Base-by-base conservation (phyloP, 1,139 yeast genomes). In the Sugiyamaella grinbergsii region DNA sequence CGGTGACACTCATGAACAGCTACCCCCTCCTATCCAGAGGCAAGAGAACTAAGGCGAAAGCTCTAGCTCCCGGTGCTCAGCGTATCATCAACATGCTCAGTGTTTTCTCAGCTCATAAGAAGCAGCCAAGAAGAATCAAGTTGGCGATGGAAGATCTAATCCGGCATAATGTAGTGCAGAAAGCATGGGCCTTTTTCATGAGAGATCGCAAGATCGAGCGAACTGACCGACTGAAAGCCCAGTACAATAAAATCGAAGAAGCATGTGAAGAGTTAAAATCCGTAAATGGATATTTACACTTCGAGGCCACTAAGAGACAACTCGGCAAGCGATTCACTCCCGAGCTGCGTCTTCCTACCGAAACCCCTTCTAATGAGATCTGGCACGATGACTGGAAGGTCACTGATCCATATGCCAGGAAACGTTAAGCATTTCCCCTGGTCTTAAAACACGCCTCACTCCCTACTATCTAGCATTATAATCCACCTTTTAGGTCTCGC, bases 321-420 rank as follows among this genome's bases (percentile, higher is more conserved):
- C 64, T 66, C 37, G 75, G 75, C 53, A 78, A 77, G 51, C 59
- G 72, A 40, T 69, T 70, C 52, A 58, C 67, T 18, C 65, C 67
- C 2, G 96, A 91, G 62, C 69, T 89, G 72, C 80, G 95, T 65
- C 81, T 87, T 4, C 98, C 98, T 29, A 86, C 96, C 1, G 95
- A 90, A 51, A 88, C 75, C 56, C 98, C 98, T n/a, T 85, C 98
- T 36, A 82, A 80, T 62, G 77, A 79, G 56, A 77, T 88, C 24
- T 91, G 98, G 97, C 81, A 83, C 53, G 79, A 81, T 63, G 81
- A 83, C 59, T 87, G 77, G 77, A 60, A 73, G 62, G 62, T 61
- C 8, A 50, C 53, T 24, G 59, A 56, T 42, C 42, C 47, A 10
- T 41, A 49, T 20, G 47, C 44, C 15, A 51, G 47, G 39, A 44